Evolutionary conservation across 163 green algal genomes (phyloP).

Genomic region (Chlorella variabilis): DNA sequence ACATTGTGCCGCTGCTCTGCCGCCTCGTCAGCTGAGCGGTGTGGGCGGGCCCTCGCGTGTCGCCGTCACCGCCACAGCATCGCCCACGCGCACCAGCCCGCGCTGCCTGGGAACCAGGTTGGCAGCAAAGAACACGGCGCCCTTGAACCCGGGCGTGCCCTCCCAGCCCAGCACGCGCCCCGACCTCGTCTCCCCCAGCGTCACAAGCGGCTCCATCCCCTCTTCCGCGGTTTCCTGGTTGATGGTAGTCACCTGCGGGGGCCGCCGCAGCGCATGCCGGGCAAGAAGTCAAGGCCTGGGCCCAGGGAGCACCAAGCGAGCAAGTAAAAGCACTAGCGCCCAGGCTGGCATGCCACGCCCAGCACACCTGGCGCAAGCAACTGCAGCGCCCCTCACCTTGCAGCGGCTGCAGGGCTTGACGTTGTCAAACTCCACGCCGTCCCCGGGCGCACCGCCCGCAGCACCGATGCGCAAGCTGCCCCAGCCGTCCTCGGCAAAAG

Average conservation of each 20-base stretch:
- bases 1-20: too few relatives aligned
- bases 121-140: conserved; percentile 72
- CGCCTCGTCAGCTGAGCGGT: too few relatives aligned
- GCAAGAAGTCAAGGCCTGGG: not conserved
- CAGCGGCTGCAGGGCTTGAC: conserved; percentile 69
- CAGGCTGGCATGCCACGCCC: not conserved
- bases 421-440: conserved; percentile 38
- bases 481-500: conserved; percentile 73
- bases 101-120: conserved; percentile 49
- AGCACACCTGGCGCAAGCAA: not conserved
- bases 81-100: conserved; percentile 14
- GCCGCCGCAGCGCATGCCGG: too few relatives aligned
- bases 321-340: not conserved
- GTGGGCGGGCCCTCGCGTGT: not conserved
- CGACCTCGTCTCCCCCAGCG: conserved; percentile 48
- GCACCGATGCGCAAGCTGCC: conserved; percentile 30
- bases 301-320: too few relatives aligned
- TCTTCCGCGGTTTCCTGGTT: conserved; percentile 63
- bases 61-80: conserved; percentile 1
- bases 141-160: conserved; percentile 31
- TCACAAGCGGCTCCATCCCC: conserved; percentile 56
- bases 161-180: conserved; percentile 57
- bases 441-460: too few relatives aligned
- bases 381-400: not conserved
- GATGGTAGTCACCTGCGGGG: conserved; percentile 60